These are phyloP conservation scores for Hylodesmum podocarpum DNA, from an alignment of 306 rosid species.

Conservation along the genomic window DNA sequence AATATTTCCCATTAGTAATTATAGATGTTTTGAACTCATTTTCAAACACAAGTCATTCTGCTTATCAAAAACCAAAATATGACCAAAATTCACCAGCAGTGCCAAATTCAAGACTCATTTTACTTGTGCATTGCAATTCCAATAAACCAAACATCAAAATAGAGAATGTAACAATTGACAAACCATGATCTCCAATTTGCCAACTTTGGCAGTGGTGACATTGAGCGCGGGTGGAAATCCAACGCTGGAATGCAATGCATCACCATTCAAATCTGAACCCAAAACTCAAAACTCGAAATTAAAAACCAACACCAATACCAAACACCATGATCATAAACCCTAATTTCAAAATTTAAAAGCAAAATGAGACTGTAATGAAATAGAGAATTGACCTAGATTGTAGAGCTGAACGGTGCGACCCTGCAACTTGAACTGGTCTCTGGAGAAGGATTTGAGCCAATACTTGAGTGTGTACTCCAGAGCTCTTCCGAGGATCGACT, in stretches of 20 bases:
- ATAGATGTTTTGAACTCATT: no score
- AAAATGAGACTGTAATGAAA: not conserved
- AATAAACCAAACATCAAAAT: slow-evolving; percentile 4
- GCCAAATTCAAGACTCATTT: not conserved
- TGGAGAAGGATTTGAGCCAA: slow-evolving; percentile 90
- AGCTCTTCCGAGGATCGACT: slow-evolving; percentile 80
- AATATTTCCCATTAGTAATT: no score
- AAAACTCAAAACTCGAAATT: slow-evolving; percentile 1
- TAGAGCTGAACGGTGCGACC: slow-evolving; percentile 88
- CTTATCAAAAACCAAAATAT: no score
- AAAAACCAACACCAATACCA: slow-evolving; percentile 7
- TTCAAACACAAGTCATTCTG: no score
- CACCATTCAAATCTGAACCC: slow-evolving; percentile 74
- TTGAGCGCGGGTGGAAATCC: slow-evolving; percentile 88
- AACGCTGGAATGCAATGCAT: slow-evolving; percentile 87
- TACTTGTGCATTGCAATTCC: not conserved
- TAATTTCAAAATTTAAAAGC: not conserved
- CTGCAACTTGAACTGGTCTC: slow-evolving; percentile 94
- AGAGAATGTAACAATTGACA: slow-evolving; percentile 24
- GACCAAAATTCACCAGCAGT: not conserved
- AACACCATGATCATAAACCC: not conserved
- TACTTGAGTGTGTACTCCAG: slow-evolving; percentile 93
- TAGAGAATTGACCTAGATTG: slow-evolving; percentile 61
- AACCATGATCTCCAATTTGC: slow-evolving; percentile 84
- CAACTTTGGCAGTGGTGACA: slow-evolving; percentile 80